Evolutionary conservation across 2,329 filamentous ascomycete species (phyloP).

Genomic region (Aspergillus arachidicola): DNA sequence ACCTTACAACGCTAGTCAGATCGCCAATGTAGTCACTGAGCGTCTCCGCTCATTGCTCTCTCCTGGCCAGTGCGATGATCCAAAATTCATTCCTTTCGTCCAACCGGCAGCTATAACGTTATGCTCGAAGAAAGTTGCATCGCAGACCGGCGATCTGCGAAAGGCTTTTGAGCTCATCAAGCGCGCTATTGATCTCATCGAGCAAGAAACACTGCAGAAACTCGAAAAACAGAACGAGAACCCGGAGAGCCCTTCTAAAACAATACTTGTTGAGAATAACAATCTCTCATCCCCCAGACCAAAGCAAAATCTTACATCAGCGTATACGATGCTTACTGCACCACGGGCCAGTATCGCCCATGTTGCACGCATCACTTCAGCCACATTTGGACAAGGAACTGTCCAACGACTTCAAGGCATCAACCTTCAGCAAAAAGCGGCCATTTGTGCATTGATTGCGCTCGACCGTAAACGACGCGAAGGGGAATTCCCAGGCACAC

Average conservation of each 20-base stretch:
- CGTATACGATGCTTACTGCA: constrained; percentile 74
- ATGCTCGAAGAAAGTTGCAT: constrained; percentile 90
- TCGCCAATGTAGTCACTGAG: constrained; percentile 81
- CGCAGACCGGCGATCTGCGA: constrained; percentile 89
- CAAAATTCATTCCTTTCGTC: constrained; percentile 77
- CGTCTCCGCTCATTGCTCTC: constrained; percentile 77
- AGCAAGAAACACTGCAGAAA: constrained; percentile 76
- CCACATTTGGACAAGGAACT: constrained; percentile 87
- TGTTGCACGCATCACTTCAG: constrained; percentile 85
- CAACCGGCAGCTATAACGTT: constrained; percentile 93
- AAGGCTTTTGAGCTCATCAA: constrained; percentile 95
- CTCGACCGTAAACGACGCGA: constrained; percentile 72
- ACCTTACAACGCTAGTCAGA: constrained; percentile 85
- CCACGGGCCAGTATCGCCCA: constrained; percentile 88
- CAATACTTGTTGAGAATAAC: constrained; percentile 76
- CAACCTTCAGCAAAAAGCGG: constrained; percentile 95
- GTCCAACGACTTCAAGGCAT: constrained; percentile 80
- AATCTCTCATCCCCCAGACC: constrained; percentile 63
- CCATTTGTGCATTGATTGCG: constrained; percentile 82
- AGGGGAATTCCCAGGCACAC: constrained; percentile 50
- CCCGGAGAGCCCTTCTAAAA: constrained; percentile 68
- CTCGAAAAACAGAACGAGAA: constrained; percentile 64
- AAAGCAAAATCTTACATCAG: constrained; percentile 47
- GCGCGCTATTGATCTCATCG: constrained; percentile 83
- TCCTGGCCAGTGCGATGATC: constrained; percentile 39